These are phyloP conservation scores for Brassica napus DNA, from an alignment of 345 rosid genomes.

Conservation along the genomic window Da-Ae NC_063442.1:40105501-40106000, in stretches of 20 bases:
- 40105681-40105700: constrained; percentile 65
- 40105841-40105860: constrained; percentile 77
- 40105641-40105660: constrained; percentile 85
- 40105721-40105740: constrained; percentile 64
- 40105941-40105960: constrained; percentile 54
- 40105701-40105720: constrained; percentile 64
- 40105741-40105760: constrained; percentile 80
- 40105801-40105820: constrained; percentile 39
- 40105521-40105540: constrained; percentile 36
- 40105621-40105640: constrained; percentile 65
- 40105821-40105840: constrained; percentile 52
- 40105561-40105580: constrained; percentile 8
- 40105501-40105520: constrained; percentile 20
- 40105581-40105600: not conserved
- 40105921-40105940: constrained; percentile 96
- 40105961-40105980: constrained; percentile 66
- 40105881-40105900: constrained; percentile 71
- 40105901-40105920: constrained; percentile 91
- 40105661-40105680: constrained; percentile 78
- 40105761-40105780: constrained; percentile 84
- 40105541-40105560: constrained; percentile 24
- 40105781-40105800: constrained; percentile 60
- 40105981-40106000: constrained; percentile 66
- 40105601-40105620: constrained; percentile 5
- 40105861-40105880: constrained; percentile 67